Conservation (phyloP, 208 protist species). For the Wallacemonas sp. region DNA sequence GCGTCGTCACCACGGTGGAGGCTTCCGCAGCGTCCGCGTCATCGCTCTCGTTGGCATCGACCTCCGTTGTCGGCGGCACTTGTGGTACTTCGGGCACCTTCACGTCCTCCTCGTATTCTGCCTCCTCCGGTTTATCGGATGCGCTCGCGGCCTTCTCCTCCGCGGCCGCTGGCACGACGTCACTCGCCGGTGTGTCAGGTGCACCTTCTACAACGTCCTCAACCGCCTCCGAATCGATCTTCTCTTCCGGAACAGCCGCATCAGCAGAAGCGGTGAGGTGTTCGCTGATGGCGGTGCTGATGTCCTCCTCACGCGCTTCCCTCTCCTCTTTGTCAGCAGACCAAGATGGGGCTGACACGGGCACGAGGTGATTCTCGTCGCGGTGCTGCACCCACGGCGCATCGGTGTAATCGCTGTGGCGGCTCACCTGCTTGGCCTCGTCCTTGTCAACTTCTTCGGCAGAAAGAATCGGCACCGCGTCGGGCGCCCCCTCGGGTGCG, state of each 20-base stretch:
- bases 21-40: not conserved
- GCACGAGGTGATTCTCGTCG: not conserved
- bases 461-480: not conserved
- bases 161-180: too few species aligned
- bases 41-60: not conserved
- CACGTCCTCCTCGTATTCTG: not conserved
- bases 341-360: not conserved
- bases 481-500: too few species aligned
- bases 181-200: too few species aligned
- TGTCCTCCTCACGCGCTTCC: too few species aligned
- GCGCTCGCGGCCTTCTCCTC: too few species aligned
- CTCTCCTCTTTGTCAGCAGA: not conserved
- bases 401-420: not conserved
- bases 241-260: not conserved
- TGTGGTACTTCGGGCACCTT: not conserved
- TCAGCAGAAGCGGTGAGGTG: not conserved
- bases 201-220: not conserved
- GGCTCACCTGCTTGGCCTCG: not conserved
- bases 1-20: not conserved
- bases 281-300: too few species aligned
- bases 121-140: not conserved
- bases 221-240: not conserved
- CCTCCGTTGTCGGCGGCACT: not conserved
- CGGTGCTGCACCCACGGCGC: not conserved
- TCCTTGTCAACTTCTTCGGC: too few species aligned